These are phyloP conservation scores for Tetracentron sinense DNA, from an alignment of 164 flowering plant genomes.

Conservation along the genomic window DNA sequence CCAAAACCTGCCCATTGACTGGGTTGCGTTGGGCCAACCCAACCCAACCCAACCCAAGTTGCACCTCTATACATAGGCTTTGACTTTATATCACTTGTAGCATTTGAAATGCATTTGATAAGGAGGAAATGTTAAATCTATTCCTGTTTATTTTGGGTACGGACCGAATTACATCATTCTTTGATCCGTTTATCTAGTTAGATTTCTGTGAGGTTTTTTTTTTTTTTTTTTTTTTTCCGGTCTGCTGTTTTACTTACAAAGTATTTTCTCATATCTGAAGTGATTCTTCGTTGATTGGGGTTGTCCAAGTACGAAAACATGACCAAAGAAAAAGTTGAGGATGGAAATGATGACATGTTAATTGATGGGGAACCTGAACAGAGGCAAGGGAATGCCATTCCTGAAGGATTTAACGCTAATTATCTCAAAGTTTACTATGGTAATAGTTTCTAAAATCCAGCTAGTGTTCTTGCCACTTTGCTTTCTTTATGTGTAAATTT, in stretches of 20 bases:
- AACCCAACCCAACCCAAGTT: too few species aligned
- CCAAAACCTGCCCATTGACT: too few species aligned
- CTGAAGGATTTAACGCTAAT: slow-evolving; percentile 42
- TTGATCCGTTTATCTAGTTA: neutral
- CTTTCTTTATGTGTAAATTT: neutral
- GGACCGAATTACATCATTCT: neutral
- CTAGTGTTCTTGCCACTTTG: neutral
- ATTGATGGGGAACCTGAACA: slow-evolving; percentile 34
- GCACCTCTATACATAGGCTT: too few species aligned
- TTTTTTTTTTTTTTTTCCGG: too few species aligned
- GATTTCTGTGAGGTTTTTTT: neutral
- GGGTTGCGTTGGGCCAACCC: too few species aligned
- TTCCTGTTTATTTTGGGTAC: neutral
- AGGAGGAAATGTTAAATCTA: neutral
- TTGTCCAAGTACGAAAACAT: slow-evolving; percentile 14
- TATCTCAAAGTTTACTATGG: slow-evolving; percentile 59
- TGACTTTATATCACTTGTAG: too few species aligned
- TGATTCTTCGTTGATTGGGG: neutral
- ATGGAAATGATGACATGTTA: slow-evolving; percentile 46
- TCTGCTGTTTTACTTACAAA: neutral
- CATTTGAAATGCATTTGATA: neutral
- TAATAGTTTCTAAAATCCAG: slow-evolving; percentile 11
- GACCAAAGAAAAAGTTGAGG: slow-evolving; percentile 34
- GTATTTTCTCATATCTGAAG: neutral
- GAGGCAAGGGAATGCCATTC: slow-evolving; percentile 17